Evolutionary conservation across 768 basidiomycete genomes (phyloP).

Genomic region (Gymnopilus junonius): DNA sequence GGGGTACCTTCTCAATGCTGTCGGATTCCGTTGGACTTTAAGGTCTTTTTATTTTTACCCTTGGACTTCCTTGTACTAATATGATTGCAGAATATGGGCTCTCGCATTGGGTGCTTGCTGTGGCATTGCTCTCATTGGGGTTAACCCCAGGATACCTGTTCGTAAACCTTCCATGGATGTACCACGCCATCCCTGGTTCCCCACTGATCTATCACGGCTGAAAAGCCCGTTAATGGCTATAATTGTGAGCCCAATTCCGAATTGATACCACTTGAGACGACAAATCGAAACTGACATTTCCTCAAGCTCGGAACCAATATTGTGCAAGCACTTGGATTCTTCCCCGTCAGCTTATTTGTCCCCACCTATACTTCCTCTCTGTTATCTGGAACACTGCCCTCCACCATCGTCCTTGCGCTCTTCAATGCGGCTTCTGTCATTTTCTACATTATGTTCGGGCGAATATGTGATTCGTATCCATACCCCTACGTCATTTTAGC

Average conservation of each 20-base stretch:
- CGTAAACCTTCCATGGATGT: neutral
- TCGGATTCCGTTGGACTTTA: constrained; percentile 9
- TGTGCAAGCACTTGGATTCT: constrained; percentile 10
- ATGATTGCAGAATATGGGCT: constrained; percentile 4
- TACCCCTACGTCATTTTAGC: constrained; percentile 14
- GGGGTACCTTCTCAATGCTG: constrained; percentile 7
- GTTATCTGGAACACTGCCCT: constrained; percentile 2
- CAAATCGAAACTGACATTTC: neutral
- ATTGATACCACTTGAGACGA: neutral
- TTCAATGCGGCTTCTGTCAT: constrained; percentile 13
- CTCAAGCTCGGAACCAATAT: constrained; percentile 5
- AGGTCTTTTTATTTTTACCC: neutral
- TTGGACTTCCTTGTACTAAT: neutral
- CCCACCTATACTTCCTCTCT: constrained; percentile 13
- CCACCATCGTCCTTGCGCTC: constrained; percentile 8
- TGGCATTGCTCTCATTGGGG: constrained; percentile 10
- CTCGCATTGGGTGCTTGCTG: constrained; percentile 11
- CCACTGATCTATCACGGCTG: constrained; percentile 3
- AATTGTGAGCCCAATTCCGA: neutral
- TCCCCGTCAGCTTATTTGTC: constrained; percentile 12
- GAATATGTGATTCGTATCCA: constrained; percentile 11
- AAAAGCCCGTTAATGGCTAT: constrained; percentile 5
- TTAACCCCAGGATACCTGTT: constrained; percentile 10
- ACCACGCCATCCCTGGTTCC: constrained; percentile 8
- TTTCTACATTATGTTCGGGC: constrained; percentile 11